Base-by-base conservation (phyloP, 106 monocot species). In the Xerophyta viscosa region DNA sequence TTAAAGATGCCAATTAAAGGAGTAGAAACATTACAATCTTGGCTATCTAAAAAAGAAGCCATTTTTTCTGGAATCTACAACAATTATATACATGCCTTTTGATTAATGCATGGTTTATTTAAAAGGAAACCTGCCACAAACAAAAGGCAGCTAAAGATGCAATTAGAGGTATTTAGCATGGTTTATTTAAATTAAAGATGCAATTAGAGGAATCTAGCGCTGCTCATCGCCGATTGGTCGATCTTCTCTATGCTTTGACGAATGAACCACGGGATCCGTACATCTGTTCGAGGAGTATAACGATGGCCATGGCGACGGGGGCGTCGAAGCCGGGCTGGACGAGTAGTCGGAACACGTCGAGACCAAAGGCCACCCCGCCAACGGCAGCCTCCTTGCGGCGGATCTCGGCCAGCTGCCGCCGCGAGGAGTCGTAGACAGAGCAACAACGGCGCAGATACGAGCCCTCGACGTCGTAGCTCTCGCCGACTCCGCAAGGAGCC, bases 201-300 rank as follows among this genome's bases (percentile, higher is more conserved):
- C n/a, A n/a, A n/a, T n/a, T n/a, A n/a, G n/a, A n/a, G n/a, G n/a
- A n/a, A n/a, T n/a, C n/a, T n/a, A n/a, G n/a, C n/a, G n/a, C n/a
- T 33, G 10, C 33, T 33, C 33, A 33, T 50, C 24, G n/a, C n/a
- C n/a, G n/a, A n/a, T n/a, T n/a, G n/a, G n/a, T n/a, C n/a, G n/a
- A n/a, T n/a, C n/a, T n/a, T 14, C 7, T 43, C 12, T 24, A 24
- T 24, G 21, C 22, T 37, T 42, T 59, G 26, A 67, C 53, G 37
- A 65, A 58, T 8, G 58, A 73, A 0, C 50, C 44, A 41, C 67
- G 48, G 9, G 70, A 84, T 15, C 76, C 68, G 56, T 73, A 79
- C 78, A 92, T 92, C 62, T 92, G 82, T 11, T 87, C 86, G 27
- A 92, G 79, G 3, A 92, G 63, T 14, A 92, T 66, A 3, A 92